These are phyloP conservation scores for Eurotiales sp. DNA, from an alignment of 2,329 filamentous ascomycete species.

Conservation along the genomic window DNA sequence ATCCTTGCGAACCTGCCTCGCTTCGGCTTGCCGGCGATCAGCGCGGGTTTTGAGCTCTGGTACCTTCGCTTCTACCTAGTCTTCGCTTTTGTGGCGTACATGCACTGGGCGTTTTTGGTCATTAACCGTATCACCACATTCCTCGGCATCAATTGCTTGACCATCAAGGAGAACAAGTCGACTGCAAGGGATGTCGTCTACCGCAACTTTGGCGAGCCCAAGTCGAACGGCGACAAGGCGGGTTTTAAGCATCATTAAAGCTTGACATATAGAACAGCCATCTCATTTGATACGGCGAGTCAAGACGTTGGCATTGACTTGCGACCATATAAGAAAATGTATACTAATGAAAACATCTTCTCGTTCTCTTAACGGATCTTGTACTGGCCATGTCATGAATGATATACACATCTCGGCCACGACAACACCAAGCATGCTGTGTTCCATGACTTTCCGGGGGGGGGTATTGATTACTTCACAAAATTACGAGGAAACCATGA, in stretches of 20 bases:
- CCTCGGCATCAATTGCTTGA: conserved; percentile 90
- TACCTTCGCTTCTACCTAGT: conserved; percentile 83
- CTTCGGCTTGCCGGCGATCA: conserved; percentile 66
- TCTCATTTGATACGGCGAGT: no score
- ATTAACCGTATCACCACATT: conserved; percentile 88
- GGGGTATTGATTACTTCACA: no score
- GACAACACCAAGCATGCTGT: no score
- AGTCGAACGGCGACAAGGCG: conserved; percentile 10
- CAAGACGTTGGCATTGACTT: no score
- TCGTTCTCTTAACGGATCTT: no score
- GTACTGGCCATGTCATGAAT: no score
- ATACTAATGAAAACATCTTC: no score
- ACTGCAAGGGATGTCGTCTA: conserved; percentile 33
- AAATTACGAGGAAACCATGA: no score
- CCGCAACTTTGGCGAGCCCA: conserved; percentile 31
- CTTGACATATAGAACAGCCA: not conserved
- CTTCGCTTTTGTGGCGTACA: conserved; percentile 82
- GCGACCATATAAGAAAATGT: no score
- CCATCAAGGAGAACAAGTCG: conserved; percentile 56
- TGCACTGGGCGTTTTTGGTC: conserved; percentile 86
- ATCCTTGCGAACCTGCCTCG: conserved; percentile 76
- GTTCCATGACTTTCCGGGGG: no score
- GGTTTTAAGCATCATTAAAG: conserved; percentile 14
- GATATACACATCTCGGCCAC: no score
- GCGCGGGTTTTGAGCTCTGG: conserved; percentile 63